A percentile compares a stretch with the other conserved stretches of the same genome.
These are phyloP conservation scores for Xylariaceae sp. DNA, from an alignment of 2,329 filamentous ascomycete species.

Conservation along the genomic window DNA sequence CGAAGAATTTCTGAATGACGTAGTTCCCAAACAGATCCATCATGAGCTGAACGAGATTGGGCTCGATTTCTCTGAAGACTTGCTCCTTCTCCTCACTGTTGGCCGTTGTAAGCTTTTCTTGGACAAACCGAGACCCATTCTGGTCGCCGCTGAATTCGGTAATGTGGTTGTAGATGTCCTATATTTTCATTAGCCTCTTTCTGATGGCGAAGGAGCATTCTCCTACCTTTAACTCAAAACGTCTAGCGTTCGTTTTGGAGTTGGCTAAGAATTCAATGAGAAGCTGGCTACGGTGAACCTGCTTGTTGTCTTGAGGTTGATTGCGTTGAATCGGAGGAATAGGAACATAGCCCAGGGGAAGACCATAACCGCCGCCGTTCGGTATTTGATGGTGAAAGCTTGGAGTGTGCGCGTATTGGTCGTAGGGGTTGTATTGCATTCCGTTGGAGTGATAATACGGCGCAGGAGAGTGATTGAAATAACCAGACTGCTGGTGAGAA, in stretches of 20 bases:
- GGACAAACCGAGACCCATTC: slow-evolving; percentile 91
- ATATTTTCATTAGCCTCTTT: no score
- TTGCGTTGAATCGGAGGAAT: slow-evolving; percentile 36
- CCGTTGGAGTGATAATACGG: slow-evolving; percentile 35
- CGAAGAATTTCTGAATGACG: slow-evolving; percentile 96
- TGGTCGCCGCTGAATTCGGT: slow-evolving; percentile 96
- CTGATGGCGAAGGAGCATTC: no score
- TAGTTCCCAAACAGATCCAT: slow-evolving; percentile 98
- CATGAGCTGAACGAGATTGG: slow-evolving; percentile 84
- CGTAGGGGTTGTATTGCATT: slow-evolving; percentile 39
- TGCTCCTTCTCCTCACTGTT: slow-evolving; percentile 95
- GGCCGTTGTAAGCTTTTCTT: slow-evolving; percentile 84
- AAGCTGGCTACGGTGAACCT: slow-evolving; percentile 64
- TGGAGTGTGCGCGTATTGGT: slow-evolving; percentile 33
- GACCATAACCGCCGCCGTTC: slow-evolving; percentile 33
- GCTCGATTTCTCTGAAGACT: slow-evolving; percentile 81
- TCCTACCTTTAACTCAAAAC: slow-evolving; percentile 72
- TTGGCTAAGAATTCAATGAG: slow-evolving; percentile 78
- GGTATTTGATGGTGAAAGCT: slow-evolving; percentile 33
- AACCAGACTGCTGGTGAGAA: slow-evolving; percentile 26
- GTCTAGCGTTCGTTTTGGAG: slow-evolving; percentile 65
- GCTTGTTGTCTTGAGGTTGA: slow-evolving; percentile 55
- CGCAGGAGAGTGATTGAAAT: slow-evolving; percentile 33
- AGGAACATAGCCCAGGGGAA: slow-evolving; percentile 27
- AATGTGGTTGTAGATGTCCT: slow-evolving; percentile 81